Percentiles rank a stretch among this genome's conserved stretches.
Evolutionary conservation across 768 basidiomycete species (phyloP).

Genomic region (Podaxis pistillaris): DNA sequence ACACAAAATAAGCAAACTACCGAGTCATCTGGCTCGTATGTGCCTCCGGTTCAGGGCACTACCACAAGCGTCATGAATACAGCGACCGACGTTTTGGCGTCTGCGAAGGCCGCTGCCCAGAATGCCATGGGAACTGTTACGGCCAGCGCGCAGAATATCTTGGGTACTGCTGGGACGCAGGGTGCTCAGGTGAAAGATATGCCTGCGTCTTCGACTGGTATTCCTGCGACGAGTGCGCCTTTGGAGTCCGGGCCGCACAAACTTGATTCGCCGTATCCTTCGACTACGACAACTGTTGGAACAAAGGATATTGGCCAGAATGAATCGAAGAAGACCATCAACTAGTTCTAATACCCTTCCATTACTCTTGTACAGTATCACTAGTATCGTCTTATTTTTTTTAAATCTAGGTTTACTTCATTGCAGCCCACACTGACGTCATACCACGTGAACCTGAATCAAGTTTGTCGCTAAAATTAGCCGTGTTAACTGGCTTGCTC

Average conservation of each 20-base stretch:
- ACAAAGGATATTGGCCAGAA: constrained; percentile 24
- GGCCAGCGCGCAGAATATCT: neutral
- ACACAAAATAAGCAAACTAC: neutral
- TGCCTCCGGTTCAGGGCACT: constrained; percentile 1
- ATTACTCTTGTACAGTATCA: neutral
- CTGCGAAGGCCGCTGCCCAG: constrained; percentile 7
- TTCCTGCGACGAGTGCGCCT: constrained; percentile 38
- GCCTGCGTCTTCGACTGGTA: constrained; percentile 13
- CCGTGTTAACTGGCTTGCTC: neutral
- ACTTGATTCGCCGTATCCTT: constrained; percentile 30
- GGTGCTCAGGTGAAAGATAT: constrained; percentile 7
- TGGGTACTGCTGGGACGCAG: constrained; percentile 5
- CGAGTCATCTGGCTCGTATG: neutral
- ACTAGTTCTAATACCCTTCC: neutral
- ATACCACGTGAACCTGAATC: neutral
- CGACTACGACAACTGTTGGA: constrained; percentile 21
- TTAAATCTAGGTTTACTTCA: neutral
- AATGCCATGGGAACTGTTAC: constrained; percentile 4
- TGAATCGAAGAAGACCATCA: constrained; percentile 6
- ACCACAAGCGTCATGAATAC: constrained; percentile 7
- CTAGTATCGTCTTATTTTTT: neutral
- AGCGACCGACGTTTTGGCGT: neutral
- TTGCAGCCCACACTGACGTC: neutral
- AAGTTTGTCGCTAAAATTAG: neutral
- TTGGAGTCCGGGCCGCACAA: constrained; percentile 38